Conservation (phyloP, 495 filamentous ascomycete genomes). For the Penicillium paradoxum region DNA sequence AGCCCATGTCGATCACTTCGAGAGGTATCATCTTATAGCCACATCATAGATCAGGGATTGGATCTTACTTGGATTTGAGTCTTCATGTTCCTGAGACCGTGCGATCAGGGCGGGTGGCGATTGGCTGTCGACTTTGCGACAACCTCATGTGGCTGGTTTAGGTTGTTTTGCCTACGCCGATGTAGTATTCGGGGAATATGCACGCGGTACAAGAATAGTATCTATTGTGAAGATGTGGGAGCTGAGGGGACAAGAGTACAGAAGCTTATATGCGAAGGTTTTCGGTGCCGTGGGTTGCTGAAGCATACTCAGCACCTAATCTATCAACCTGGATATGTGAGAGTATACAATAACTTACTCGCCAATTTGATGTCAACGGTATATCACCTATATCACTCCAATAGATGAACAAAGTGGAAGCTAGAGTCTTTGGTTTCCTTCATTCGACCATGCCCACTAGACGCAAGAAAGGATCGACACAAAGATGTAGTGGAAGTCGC, state of each 20-base stretch:
- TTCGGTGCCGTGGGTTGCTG: too few species aligned
- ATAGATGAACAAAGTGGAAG: too few species aligned
- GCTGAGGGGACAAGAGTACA: too few species aligned
- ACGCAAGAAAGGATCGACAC: too few species aligned
- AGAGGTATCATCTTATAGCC: not conserved
- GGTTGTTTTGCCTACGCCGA: not conserved
- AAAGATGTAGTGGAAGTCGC: too few species aligned
- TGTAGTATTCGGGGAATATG: slow-evolving; percentile 1
- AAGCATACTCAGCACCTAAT: too few species aligned
- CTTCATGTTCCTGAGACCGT: not conserved
- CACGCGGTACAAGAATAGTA: not conserved
- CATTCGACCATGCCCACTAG: too few species aligned
- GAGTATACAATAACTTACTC: too few species aligned
- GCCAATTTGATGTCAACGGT: too few species aligned
- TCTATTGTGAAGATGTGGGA: not conserved
- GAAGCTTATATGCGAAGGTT: not conserved
- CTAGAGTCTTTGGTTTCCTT: too few species aligned
- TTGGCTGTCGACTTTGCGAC: slow-evolving; percentile 2
- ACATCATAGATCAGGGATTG: not conserved
- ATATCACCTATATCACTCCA: too few species aligned
- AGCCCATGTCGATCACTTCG: not conserved
- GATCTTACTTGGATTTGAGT: not conserved
- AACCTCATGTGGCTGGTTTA: not conserved
- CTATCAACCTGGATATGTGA: too few species aligned
- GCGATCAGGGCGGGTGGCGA: not conserved